Evolutionary conservation across 352 stramenopile species (phyloP), one percentile per base, ranked within the genome.

Genomic region (Globisporangium polare): DNA sequence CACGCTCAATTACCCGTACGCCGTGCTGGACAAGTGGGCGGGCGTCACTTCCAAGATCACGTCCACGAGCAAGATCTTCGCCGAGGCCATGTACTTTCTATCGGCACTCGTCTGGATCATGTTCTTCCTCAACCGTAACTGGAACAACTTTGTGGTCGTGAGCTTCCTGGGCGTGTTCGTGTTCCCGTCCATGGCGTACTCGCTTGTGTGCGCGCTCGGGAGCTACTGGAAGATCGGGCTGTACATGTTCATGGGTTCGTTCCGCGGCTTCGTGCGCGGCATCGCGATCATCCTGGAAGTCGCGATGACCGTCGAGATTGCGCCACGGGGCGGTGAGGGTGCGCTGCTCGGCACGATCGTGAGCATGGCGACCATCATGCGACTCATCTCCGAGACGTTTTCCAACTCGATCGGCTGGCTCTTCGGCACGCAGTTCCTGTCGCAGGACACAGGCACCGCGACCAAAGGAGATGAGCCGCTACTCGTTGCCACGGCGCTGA

Each of bases 291-390:
- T 84, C 29, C 37, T 84, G 8, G 63, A 80, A 24, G 53, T 84
- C 8, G 68, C 69, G 24, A 72, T 79, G 15, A 65, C 58, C 0
- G 71, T 75, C 5, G 75, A 84, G 58, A 81, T 84, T 42, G 75
- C 75, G 4, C 73, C 71, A 17, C 55, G 72, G 1, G 73, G 73
- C 9, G 71, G 63, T 0, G 75, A 84, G 68, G 75, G 73, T 24
- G 73, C 71, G 13, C 69, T 77, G 22, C 59, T 84, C 0, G 73
- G 75, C 13, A 70, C 78, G 10, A 56, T 84, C 50, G 68, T 80
- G 17, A 81, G 71, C 0, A 75, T 84, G 35, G 62, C 60, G 0
- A 70, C 75, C 13, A 74, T 75, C 46, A 75, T 80, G 61, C 68
- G 71, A 0, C 35, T 82, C 1, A 61, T 80, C 29, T 61, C 58